Evolutionary conservation across 2,329 filamentous ascomycete genomes (phyloP).

Genomic region (Orbilia brochopaga): DNA sequence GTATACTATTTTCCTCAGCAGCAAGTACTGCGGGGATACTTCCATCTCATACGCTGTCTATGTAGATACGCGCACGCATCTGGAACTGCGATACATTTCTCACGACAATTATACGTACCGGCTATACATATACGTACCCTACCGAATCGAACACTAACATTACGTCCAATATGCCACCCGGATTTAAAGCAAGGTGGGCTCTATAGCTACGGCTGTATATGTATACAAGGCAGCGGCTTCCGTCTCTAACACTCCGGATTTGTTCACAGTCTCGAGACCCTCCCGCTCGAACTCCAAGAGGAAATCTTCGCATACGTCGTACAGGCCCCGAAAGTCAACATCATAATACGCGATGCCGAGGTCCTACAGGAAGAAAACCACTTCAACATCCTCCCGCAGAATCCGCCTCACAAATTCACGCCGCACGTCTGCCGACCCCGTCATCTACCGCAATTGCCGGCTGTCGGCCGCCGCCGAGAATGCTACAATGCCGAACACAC

Average conservation of each 20-base stretch:
- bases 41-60: no score
- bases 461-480: conserved; percentile 25
- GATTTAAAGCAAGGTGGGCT: conserved; percentile 30
- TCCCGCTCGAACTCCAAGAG: conserved; percentile 36
- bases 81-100: no score
- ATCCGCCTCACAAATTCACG: conserved; percentile 36
- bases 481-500: conserved; percentile 17
- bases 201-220: background rate
- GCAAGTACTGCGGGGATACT: background rate
- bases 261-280: conserved; percentile 31
- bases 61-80: no score
- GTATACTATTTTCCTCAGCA: background rate
- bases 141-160: background rate
- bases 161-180: background rate
- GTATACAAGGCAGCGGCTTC: background rate
- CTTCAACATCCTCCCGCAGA: conserved; percentile 36
- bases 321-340: conserved; percentile 24
- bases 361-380: conserved; percentile 37
- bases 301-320: conserved; percentile 35
- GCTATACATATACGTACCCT: background rate
- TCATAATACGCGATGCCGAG: conserved; percentile 32
- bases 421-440: conserved; percentile 17
- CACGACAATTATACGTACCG: no score
- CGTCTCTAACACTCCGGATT: background rate
- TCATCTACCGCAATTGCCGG: conserved; percentile 1